A percentile compares a stretch with the other conserved stretches of the same genome.
These are phyloP conservation scores for Acanthamoeba lenticulata DNA, from an alignment of 208 protist species.

Conservation along the genomic window DNA sequence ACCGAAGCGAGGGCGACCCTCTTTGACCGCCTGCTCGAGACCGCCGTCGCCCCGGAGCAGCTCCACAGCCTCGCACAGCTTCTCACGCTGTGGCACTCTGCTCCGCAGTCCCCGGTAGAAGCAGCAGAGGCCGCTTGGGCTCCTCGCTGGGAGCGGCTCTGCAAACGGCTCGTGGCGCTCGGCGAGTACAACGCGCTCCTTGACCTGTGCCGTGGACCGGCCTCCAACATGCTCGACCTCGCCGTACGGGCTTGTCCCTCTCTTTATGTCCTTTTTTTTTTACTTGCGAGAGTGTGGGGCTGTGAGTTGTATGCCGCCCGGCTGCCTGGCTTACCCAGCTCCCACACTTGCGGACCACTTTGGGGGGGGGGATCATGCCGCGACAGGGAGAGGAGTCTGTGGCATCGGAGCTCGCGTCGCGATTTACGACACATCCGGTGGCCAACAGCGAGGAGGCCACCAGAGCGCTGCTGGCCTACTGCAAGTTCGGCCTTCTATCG, in stretches of 20 bases:
- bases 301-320: neutral
- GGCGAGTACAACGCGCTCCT: neutral
- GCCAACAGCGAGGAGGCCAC: neutral
- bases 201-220: neutral
- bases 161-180: neutral
- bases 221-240: neutral
- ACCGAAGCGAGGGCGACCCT: neutral
- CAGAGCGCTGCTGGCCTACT: neutral
- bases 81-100: neutral
- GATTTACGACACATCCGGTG: neutral
- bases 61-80: neutral
- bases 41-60: neutral
- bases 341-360: too few species aligned
- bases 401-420: neutral
- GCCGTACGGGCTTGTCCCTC: neutral
- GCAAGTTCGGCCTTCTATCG: slow-evolving; percentile 12
- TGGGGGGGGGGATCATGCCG: too few species aligned
- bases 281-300: neutral
- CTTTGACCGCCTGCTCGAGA: neutral
- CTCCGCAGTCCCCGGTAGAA: neutral
- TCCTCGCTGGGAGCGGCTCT: neutral
- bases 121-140: neutral
- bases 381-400: neutral
- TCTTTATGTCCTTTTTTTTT: too few species aligned
- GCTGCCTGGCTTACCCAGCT: neutral